Evolutionary conservation across 306 rosid genomes (phyloP).

Genomic region (Pueraria montana): DNA sequence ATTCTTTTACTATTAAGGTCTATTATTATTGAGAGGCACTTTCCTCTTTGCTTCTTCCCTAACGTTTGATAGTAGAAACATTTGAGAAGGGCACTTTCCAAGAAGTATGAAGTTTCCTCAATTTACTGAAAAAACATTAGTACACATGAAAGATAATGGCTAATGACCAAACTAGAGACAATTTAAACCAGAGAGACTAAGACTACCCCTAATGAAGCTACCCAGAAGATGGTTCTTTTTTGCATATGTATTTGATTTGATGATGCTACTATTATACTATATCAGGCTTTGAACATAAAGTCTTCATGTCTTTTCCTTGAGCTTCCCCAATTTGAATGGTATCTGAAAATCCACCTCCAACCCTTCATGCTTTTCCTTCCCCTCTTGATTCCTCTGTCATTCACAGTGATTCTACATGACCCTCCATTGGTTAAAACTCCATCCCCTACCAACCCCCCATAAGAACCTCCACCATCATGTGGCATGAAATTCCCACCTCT

Average conservation of each 20-base stretch:
- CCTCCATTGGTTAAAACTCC: constrained; percentile 67
- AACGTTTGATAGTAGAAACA: constrained; percentile 6
- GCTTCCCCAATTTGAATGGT: constrained; percentile 68
- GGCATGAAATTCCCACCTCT: constrained; percentile 61
- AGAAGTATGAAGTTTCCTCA: constrained; percentile 48
- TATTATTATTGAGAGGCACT: not conserved
- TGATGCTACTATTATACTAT: not conserved
- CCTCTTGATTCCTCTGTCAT: constrained; percentile 77
- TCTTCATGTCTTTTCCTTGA: constrained; percentile 76
- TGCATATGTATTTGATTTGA: constrained; percentile 33
- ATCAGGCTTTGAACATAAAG: constrained; percentile 66
- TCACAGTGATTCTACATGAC: constrained; percentile 88
- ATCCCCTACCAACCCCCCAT: constrained; percentile 48
- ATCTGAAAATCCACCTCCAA: constrained; percentile 92
- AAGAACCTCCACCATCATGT: constrained; percentile 54
- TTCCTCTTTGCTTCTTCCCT: constrained; percentile 45
- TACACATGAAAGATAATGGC: constrained; percentile 50
- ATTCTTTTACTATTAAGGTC: not conserved
- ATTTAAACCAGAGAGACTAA: constrained; percentile 42
- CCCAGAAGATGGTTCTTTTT: constrained; percentile 32
- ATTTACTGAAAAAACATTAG: constrained; percentile 51
- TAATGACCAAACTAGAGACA: constrained; percentile 52
- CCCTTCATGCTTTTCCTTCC: constrained; percentile 86
- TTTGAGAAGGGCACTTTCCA: constrained; percentile 40
- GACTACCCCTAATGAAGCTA: constrained; percentile 55